These are phyloP conservation scores for Starmerella apicola DNA, from an alignment of 805 yeast species.

Conservation along the genomic window DNA sequence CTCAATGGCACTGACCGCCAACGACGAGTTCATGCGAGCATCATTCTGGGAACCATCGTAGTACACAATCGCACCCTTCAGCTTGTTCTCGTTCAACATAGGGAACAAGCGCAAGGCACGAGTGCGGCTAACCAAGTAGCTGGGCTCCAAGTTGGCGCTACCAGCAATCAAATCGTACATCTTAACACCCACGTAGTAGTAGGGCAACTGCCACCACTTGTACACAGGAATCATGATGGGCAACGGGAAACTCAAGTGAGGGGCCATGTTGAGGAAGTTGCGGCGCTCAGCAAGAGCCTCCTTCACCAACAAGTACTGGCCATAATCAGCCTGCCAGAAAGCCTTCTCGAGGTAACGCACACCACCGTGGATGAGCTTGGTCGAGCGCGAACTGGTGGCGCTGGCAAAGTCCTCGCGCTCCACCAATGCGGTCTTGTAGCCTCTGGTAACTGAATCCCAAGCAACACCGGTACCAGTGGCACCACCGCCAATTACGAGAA, in stretches of 20 bases:
- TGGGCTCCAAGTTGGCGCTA: constrained; percentile 62
- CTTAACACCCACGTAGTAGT: constrained; percentile 82
- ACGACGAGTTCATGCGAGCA: constrained; percentile 73
- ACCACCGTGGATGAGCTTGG: constrained; percentile 97
- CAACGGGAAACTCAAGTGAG: constrained; percentile 71
- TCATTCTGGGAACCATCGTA: constrained; percentile 94
- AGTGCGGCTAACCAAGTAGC: constrained; percentile 57
- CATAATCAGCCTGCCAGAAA: constrained; percentile 79
- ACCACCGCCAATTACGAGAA: constrained; percentile 90
- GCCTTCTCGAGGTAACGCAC: constrained; percentile 93
- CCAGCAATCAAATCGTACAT: constrained; percentile 91
- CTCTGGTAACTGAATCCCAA: constrained; percentile 80
- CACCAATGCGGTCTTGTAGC: constrained; percentile 73
- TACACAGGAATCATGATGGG: constrained; percentile 96
- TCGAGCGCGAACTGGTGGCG: constrained; percentile 86
- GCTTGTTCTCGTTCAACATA: constrained; percentile 61
- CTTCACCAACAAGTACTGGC: constrained; percentile 74
- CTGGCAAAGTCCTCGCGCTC: constrained; percentile 85
- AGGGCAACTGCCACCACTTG: constrained; percentile 91
- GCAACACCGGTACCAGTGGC: constrained; percentile 94
- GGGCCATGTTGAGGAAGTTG: constrained; percentile 78
- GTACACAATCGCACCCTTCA: constrained; percentile 85
- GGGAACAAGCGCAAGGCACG: constrained; percentile 69
- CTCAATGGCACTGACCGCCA: constrained; percentile 75
- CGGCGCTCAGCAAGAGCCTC: constrained; percentile 83